These are phyloP conservation scores for Metschnikowia cubensis DNA, from an alignment of 805 yeast genomes.

Conservation along the genomic window DNA sequence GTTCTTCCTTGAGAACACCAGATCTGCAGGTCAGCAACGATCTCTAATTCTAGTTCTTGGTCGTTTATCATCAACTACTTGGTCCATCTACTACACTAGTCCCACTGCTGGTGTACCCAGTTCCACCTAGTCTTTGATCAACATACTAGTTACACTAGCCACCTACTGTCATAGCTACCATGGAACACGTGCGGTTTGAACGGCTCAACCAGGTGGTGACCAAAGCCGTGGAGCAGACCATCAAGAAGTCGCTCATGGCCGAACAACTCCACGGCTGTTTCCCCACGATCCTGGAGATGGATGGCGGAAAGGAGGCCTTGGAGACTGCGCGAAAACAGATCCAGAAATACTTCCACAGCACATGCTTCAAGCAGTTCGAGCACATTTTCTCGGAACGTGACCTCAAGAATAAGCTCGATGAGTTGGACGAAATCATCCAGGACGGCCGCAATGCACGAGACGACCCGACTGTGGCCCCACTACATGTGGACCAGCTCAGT, in stretches of 20 bases:
- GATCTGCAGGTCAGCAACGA: too few relatives aligned
- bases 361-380: constrained; percentile 50
- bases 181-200: constrained; percentile 41
- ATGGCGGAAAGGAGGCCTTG: constrained; percentile 43
- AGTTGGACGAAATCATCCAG: constrained; percentile 45
- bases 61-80: too few relatives aligned
- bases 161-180: background rate
- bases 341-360: constrained; percentile 46
- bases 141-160: too few relatives aligned
- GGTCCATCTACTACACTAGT: too few relatives aligned
- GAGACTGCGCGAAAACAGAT: constrained; percentile 51
- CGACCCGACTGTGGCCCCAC: constrained; percentile 15
- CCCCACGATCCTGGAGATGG: constrained; percentile 46
- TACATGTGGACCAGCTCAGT: constrained; percentile 27
- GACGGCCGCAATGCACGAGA: constrained; percentile 34
- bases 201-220: constrained; percentile 48
- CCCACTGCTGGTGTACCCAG: too few relatives aligned
- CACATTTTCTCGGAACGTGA: constrained; percentile 49
- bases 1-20: too few relatives aligned
- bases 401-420: constrained; percentile 40
- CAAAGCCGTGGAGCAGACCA: constrained; percentile 52
- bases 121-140: background rate
- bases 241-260: constrained; percentile 43
- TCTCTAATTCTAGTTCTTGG: too few relatives aligned
- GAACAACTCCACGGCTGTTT: constrained; percentile 53